Evolutionary conservation across 1,139 yeast genomes (phyloP).

Genomic region (Meyerozyma carpophila): DNA sequence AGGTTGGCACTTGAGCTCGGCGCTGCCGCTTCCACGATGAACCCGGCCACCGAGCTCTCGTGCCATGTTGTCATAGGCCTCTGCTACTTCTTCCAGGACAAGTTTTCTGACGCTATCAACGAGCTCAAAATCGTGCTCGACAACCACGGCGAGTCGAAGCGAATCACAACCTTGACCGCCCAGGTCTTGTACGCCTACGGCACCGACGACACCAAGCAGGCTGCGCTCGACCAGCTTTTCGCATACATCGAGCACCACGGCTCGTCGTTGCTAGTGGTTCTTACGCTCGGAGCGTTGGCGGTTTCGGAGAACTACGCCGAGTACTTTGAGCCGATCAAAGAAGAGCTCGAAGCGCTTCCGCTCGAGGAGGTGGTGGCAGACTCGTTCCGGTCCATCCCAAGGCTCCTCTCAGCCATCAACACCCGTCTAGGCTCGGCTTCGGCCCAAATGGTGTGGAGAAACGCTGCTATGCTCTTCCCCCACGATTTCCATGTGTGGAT

Average conservation of each 20-base stretch:
- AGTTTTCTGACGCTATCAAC: conserved; percentile 60
- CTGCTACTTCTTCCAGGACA: conserved; percentile 54
- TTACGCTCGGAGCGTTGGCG: conserved; percentile 79
- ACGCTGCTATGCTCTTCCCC: conserved; percentile 71
- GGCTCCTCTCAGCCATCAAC: conserved; percentile 50
- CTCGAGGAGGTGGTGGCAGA: conserved; percentile 47
- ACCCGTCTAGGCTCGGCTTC: conserved; percentile 18
- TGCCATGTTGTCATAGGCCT: conserved; percentile 68
- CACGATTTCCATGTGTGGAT: conserved; percentile 66
- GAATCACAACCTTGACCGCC: conserved; percentile 67
- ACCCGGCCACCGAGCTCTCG: conserved; percentile 37
- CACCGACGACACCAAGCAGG: conserved; percentile 68
- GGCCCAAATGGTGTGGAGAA: conserved; percentile 48
- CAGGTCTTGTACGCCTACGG: conserved; percentile 76
- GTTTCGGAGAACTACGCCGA: conserved; percentile 58
- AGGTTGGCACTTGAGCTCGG: conserved; percentile 48
- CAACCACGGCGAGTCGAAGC: conserved; percentile 40
- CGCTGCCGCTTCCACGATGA: conserved; percentile 5
- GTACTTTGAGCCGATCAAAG: conserved; percentile 57
- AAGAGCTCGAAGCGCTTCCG: conserved; percentile 55
- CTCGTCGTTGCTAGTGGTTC: conserved; percentile 56
- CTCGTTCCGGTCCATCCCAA: conserved; percentile 51
- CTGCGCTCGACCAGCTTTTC: conserved; percentile 71
- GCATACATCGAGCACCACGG: conserved; percentile 61
- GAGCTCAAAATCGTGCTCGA: conserved; percentile 59